Evolutionary conservation across 148 eudicot species (phyloP).

Genomic region (Vaccinium myrtillus): DNA sequence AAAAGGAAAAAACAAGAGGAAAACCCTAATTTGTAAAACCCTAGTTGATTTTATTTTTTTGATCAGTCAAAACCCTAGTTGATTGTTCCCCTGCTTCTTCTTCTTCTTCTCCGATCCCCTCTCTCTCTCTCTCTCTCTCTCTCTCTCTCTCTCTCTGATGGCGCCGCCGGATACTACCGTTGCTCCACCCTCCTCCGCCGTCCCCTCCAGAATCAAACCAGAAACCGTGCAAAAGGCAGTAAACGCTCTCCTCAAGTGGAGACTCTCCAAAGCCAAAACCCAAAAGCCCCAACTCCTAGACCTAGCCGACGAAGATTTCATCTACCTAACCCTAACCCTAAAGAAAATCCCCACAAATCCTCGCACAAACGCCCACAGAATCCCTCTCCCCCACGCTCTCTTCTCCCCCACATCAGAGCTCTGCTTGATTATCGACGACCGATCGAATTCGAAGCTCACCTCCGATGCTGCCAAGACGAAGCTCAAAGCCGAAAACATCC

Average conservation of each 20-base stretch:
- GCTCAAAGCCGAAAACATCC: constrained; percentile 24
- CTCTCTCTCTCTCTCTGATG: not conserved
- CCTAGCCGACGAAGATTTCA: constrained; percentile 43
- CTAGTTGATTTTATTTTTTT: not conserved
- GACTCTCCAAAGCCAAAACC: constrained; percentile 22
- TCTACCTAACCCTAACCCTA: constrained; percentile 68
- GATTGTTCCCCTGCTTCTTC: not conserved
- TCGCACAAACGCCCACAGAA: constrained; percentile 46
- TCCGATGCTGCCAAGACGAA: constrained; percentile 32
- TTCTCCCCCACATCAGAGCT: constrained; percentile 24
- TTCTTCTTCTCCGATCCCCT: not conserved
- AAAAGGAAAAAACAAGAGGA: no score
- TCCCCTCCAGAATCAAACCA: not conserved
- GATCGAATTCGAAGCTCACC: constrained; percentile 29
- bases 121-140: no score
- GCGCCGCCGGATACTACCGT: not conserved
- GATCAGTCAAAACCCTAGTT: not conserved
- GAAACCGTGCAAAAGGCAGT: constrained; percentile 21
- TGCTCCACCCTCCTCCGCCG: not conserved
- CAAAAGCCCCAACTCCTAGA: constrained; percentile 40
- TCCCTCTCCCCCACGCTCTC: constrained; percentile 62
- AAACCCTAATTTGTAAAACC: not conserved
- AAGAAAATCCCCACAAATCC: constrained; percentile 56
- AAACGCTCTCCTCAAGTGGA: constrained; percentile 57
- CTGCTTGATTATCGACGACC: constrained; percentile 50